Evolutionary conservation across 2,329 filamentous ascomycete species (phyloP).

Genomic region (Paraphoma chrysanthemicola): DNA sequence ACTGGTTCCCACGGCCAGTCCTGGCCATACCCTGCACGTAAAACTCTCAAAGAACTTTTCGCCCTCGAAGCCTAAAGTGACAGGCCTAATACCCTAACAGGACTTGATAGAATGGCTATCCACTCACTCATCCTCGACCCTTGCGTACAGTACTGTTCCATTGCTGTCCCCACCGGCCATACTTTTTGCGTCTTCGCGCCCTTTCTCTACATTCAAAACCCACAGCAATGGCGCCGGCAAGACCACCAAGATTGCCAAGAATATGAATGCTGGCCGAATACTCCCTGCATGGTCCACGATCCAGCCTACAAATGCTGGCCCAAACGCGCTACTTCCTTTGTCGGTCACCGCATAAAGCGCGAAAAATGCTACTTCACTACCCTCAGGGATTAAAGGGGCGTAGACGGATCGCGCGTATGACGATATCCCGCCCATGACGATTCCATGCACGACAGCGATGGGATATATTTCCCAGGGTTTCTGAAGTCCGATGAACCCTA

Average conservation of each 20-base stretch:
- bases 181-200: slow-evolving; percentile 42
- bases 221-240: slow-evolving; percentile 81
- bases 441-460: slow-evolving; percentile 82
- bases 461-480: slow-evolving; percentile 93
- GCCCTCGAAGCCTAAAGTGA: no score
- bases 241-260: slow-evolving; percentile 78
- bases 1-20: no score
- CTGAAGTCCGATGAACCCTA: slow-evolving; percentile 81
- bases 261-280: slow-evolving; percentile 74
- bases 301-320: slow-evolving; percentile 84
- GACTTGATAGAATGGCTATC: neutral
- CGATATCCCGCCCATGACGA: slow-evolving; percentile 86
- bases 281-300: slow-evolving; percentile 73
- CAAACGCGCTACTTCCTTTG: slow-evolving; percentile 90
- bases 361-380: slow-evolving; percentile 92
- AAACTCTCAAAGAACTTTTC: no score
- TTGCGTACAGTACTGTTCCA: slow-evolving; percentile 24
- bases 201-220: slow-evolving; percentile 75
- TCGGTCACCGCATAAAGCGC: slow-evolving; percentile 95
- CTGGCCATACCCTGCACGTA: no score
- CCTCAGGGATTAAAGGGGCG: slow-evolving; percentile 87
- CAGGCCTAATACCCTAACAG: neutral
- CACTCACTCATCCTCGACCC: slow-evolving; percentile 19
- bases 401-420: slow-evolving; percentile 90
- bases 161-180: slow-evolving; percentile 26